A percentile compares a stretch with the other conserved stretches of the same genome.
Conservation (phyloP, 2,329 filamentous ascomycete genomes). For the Hirsutella minnesotensis region DNA sequence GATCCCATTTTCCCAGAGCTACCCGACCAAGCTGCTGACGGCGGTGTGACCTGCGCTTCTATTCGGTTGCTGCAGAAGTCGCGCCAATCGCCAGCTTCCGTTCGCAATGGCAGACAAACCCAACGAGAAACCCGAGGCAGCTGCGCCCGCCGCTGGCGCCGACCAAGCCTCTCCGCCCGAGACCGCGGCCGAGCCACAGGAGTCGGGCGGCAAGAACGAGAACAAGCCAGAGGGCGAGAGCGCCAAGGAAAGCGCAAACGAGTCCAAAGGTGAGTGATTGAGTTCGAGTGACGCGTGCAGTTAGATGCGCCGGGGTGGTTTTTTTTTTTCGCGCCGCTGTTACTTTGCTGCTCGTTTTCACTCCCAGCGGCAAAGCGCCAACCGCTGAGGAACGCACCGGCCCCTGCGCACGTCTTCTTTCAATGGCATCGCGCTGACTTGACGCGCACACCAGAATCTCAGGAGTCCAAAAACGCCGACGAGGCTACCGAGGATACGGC, state of each 20-base stretch:
- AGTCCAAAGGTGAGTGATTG: constrained; percentile 18
- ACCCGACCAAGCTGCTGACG: constrained; percentile 4
- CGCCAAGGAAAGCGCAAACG: constrained; percentile 16
- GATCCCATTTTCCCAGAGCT: neutral
- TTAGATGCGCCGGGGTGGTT: neutral
- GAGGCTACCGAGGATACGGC: constrained; percentile 17
- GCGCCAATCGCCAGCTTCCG: constrained; percentile 10
- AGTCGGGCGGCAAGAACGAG: constrained; percentile 10
- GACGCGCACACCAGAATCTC: constrained; percentile 13
- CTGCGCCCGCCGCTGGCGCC: constrained; percentile 19
- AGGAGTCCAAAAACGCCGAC: constrained; percentile 15
- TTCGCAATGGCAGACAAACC: constrained; percentile 26
- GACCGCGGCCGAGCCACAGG: constrained; percentile 11
- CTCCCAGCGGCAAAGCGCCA: neutral
- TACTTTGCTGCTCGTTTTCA: neutral
- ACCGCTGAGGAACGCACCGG: neutral
- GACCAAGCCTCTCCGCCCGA: constrained; percentile 15
- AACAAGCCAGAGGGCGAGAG: constrained; percentile 10
- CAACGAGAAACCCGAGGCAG: constrained; percentile 22
- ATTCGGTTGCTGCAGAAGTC: neutral
- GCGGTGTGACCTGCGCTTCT: constrained; percentile 2
- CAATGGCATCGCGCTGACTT: constrained; percentile 15
- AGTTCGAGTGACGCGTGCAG: neutral
- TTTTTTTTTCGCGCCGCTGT: neutral
- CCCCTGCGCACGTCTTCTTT: neutral